Evolutionary conservation across 176 grass and related monocot genomes (phyloP), one percentile per base, ranked within the genome.

Genomic region (Elymus sibiricus): DNA sequence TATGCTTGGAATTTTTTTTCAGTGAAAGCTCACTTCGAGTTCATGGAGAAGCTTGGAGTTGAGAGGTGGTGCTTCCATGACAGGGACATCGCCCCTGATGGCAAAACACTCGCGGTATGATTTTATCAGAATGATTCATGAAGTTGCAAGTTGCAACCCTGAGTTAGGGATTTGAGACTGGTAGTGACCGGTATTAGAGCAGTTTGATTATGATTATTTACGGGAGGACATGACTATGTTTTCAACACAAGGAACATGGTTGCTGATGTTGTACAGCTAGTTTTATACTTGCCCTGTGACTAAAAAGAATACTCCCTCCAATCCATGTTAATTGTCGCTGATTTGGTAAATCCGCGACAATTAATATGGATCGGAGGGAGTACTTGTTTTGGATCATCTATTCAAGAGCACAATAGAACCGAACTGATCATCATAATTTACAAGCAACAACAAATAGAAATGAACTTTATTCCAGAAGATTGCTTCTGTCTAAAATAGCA

Each of bases 11-110:
- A 61, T 37, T 25, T 43, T 63, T 4, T 68, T 81, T 73, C 86
- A 99, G 92, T 99, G 97, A 95, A 80, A 86, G 97, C 94, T 62
- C 97, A 99, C 63, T 99, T 96, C 11, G 94, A 99, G 80, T 99
- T 98, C 87, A 94, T 99, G 88, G 72, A 95, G 82, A 95, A 99
- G 79, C 92, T 99, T 86, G 97, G 94, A 86, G 94, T 99, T 79
- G 83, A 94, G 77, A 96, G 70, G 87, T 99, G 94, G 97, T 99
- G 92, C 85, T 99, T 99, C 83, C 97, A 96, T 85, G 94, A 99
- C 25, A 92, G 97, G 83, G 97, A 99, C 83, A 99, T 99, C 82
- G 94, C 97, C 71, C 94, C 94, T 59, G 94, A 96, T 66, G 91
- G 92, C 44, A 91, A 91, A 76, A 99, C 92, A 55, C 90, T 99